Base-by-base conservation (phyloP, 441 rosid species). In the Sinapis alba region DNA sequence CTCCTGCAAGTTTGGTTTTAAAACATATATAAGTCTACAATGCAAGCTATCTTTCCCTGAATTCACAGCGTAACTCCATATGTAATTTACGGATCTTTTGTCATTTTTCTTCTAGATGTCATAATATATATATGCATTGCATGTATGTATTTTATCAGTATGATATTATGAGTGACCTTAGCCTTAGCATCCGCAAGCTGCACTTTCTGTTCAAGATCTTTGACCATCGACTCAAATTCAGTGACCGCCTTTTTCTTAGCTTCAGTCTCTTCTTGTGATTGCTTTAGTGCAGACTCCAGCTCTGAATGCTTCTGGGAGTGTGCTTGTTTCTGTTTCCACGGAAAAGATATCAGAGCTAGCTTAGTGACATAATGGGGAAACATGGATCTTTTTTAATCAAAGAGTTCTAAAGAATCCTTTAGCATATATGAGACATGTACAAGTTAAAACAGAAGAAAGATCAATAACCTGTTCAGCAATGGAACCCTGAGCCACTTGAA, bases 151-250 rank as follows among this genome's bases (percentile, higher is more conserved):
- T 23, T n/a, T 65, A 16, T 59, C 61, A 65, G 10, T 45, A 54
- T 50, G 57, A 43, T 18, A 19, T 60, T 62, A 58, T 72, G 82
- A 68, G 89, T 73, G 23, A 89, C 97, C 96, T 93, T 90, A 69
- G 78, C 78, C 71, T 86, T 87, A 62, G 89, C 86, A 75, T 88
- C 85, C 5, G 89, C 84, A 2, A 77, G 78, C 71, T 85, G 88
- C 83, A 90, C 62, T 86, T 91, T 91, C 78, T 85, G 87, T 84
- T 88, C 84, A 60, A 93, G 90, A 65, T 89, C 96, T 58, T 83
- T 89, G 38, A 92, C 76, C 78, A 80, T 82, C 41, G 84, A 78
- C 79, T 88, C 88, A 7, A 87, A 86, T 70, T 63, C 73, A 63
- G 70, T 6, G 10, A 85, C 84, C 12, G 86, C 82, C 61, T 86